phyloP scores from a whole-genome alignment of 805 yeast species.

The Candida boidinii region DNA sequence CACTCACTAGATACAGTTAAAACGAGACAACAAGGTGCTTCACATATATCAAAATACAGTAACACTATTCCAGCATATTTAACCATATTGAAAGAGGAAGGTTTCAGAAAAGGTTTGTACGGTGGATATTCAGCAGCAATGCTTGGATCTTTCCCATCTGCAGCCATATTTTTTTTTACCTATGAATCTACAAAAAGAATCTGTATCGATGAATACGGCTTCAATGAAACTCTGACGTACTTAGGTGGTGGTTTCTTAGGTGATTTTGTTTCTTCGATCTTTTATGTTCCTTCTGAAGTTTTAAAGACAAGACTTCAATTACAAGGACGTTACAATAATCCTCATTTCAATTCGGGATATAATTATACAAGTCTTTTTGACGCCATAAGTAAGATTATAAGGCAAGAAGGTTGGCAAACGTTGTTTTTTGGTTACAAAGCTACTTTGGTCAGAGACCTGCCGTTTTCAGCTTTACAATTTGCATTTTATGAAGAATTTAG shows the following conservation, averaged over 20 bases:
- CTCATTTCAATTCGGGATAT: slow-evolving; percentile 72
- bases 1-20: slow-evolving; percentile 95
- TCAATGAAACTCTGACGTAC: slow-evolving; percentile 76
- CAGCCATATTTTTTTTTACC: slow-evolving; percentile 88
- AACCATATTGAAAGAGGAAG: slow-evolving; percentile 79
- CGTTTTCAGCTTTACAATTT: slow-evolving; percentile 92
- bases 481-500: slow-evolving; percentile 89
- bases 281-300: slow-evolving; percentile 94
- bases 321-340: slow-evolving; percentile 83
- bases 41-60: slow-evolving; percentile 54
- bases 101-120: slow-evolving; percentile 74
- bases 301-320: slow-evolving; percentile 87
- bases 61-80: slow-evolving; percentile 69
- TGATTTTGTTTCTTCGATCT: slow-evolving; percentile 78
- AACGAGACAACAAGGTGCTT: slow-evolving; percentile 95
- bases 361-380: slow-evolving; percentile 70
- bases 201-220: slow-evolving; percentile 50
- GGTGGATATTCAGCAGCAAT: slow-evolving; percentile 92
- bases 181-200: slow-evolving; percentile 75
- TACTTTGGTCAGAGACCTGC: slow-evolving; percentile 84
- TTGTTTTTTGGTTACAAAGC: slow-evolving; percentile 91
- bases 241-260: slow-evolving; percentile 88
- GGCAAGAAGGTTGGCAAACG: slow-evolving; percentile 66
- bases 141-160: slow-evolving; percentile 88
- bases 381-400: slow-evolving; percentile 58